Evolutionary conservation across 208 protist species (phyloP), one percentile per base, ranked within the genome.

Genomic region (Trypanosoma scelopori): DNA sequence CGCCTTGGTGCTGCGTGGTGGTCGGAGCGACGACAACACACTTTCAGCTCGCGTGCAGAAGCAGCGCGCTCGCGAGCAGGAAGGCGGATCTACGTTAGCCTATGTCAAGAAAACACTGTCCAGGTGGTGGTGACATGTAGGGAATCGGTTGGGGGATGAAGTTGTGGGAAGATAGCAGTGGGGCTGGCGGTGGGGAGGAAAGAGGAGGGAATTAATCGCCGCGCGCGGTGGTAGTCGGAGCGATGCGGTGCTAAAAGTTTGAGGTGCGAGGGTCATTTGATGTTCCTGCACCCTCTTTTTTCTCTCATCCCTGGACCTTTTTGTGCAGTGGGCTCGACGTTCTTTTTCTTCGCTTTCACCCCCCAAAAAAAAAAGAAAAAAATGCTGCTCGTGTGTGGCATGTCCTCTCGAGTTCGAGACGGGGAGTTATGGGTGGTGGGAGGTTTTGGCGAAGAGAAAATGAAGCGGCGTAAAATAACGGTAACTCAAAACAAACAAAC

Each of bases 91-190:
- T 7, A 68, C 61, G 15, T 76, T 83, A 0, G 76, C 82, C 22
- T 70, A 79, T 4, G 45, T 90, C 5, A 74, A 74, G n/a, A 80
- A 82, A 28, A 70, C 71, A 11, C 75, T 94, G 30, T 71, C 83
- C 15, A 80, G 79, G 7, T 91, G 84, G 85, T 94, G 84, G 81
- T 94, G 78, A 71, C 22, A 49, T n/a, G 16, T 9, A 32, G 7
- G 30, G 46, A 28, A 41, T 22, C 4, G 1, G 16, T 1, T 7
- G 11, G 49, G 12, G 7, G 28, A 9, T 27, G 35, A 48, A 23
- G 5, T 27, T 48, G 16, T 23, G 9, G 25, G 50, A n/a, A 22
- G 39, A 45, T 22, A n/a, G 18, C 12, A 42, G n/a, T 32, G 50
- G 25, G 25, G 3, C 16, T 9, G 15, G 13, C 5, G 28, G 28